phyloP scores from a whole-genome alignment of 225 moss, liverwort and hornwort species.

The Polytrichum formosum region DNA sequence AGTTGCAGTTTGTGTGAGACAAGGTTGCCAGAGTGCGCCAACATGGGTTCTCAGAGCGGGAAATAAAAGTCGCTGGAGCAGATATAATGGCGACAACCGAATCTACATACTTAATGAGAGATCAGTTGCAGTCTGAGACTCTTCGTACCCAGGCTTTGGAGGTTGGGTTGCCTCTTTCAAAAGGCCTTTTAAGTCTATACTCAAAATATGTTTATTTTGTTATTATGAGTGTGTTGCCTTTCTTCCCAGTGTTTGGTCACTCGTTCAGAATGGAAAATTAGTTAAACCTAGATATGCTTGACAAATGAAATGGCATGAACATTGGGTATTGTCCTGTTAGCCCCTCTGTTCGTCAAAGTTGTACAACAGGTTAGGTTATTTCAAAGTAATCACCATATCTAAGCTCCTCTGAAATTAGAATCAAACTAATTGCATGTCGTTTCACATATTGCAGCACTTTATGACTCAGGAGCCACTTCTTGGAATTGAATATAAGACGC shows the following conservation, averaged over 20 bases:
- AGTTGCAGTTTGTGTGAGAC: conserved; percentile 8
- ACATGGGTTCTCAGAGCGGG: conserved; percentile 78
- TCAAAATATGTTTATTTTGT: too few species aligned
- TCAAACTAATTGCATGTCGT: not conserved
- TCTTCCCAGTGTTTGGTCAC: too few species aligned
- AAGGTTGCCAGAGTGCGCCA: conserved; percentile 69
- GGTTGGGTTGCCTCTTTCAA: conserved; percentile 29
- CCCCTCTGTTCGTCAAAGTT: too few species aligned
- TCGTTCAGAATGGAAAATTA: too few species aligned
- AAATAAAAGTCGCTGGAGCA: conserved; percentile 65
- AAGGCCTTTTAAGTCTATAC: too few species aligned
- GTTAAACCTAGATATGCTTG: too few species aligned
- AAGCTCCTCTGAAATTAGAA: not conserved
- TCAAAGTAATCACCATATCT: not conserved
- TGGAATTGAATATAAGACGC: conserved; percentile 55
- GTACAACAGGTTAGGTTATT: too few species aligned
- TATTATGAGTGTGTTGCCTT: too few species aligned
- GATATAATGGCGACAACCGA: conserved; percentile 50
- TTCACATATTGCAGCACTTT: conserved; percentile 60
- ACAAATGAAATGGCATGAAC: too few species aligned
- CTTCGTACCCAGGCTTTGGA: conserved; percentile 59
- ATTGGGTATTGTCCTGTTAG: too few species aligned
- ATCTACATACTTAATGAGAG: conserved; percentile 63
- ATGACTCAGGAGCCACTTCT: conserved; percentile 50
- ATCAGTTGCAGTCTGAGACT: conserved; percentile 58